Evolutionary conservation across 2,329 filamentous ascomycete genomes (phyloP).

Genomic region (Hansfordia pulvinata): DNA sequence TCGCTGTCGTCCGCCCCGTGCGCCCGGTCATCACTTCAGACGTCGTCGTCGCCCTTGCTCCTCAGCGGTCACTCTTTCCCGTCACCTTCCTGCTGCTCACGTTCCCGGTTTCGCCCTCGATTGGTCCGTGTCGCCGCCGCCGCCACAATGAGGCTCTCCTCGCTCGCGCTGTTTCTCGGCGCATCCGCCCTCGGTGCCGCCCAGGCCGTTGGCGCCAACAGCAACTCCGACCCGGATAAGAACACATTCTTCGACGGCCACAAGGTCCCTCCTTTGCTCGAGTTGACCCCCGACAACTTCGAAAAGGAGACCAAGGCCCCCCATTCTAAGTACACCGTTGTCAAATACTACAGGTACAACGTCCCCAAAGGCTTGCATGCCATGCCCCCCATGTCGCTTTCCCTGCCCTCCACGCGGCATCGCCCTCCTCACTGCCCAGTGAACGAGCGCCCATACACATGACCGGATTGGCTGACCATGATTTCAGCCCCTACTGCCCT

Average conservation of each 20-base stretch:
- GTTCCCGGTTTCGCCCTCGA: conserved; percentile 9
- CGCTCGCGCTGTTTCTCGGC: conserved; percentile 32
- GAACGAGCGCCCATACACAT: not conserved
- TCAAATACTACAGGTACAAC: conserved; percentile 55
- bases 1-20: conserved; percentile 3
- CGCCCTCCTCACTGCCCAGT: too few species aligned
- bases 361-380: too few species aligned
- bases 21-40: too few species aligned
- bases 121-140: conserved; percentile 5
- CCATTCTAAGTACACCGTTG: conserved; percentile 37
- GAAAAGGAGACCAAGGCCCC: conserved; percentile 39
- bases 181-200: conserved; percentile 25
- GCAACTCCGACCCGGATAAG: conserved; percentile 23
- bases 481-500: conserved; percentile 41
- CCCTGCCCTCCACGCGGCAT: conserved; percentile 1
- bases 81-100: conserved; percentile 3
- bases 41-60: too few species aligned
- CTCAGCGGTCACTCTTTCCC: too few species aligned
- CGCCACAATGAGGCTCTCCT: conserved; percentile 28
- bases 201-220: conserved; percentile 19
- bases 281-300: conserved; percentile 44
- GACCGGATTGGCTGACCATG: conserved; percentile 8
- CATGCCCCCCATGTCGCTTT: not conserved
- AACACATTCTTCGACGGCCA: conserved; percentile 53
- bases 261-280: conserved; percentile 49